These are phyloP conservation scores for Ambispora gerdemannii DNA, from an alignment of 192 early-diverging fungal species.

Conservation along the genomic window DNA sequence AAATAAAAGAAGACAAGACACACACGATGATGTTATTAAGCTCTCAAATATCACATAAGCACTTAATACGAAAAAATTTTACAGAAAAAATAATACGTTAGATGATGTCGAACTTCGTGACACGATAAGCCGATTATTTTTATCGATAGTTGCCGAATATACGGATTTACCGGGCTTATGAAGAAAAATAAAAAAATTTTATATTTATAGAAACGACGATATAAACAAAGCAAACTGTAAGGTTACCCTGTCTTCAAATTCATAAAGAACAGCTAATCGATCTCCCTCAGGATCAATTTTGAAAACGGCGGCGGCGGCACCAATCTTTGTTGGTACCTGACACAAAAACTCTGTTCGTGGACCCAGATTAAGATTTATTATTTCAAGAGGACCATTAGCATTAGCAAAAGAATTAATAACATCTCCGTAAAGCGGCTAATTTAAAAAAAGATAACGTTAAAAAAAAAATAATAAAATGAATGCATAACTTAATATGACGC, in stretches of 20 bases:
- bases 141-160: conserved; percentile 19
- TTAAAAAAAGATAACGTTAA: too few relatives aligned
- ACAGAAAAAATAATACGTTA: not conserved
- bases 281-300: conserved; percentile 15
- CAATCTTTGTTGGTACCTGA: conserved; percentile 9
- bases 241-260: conserved; percentile 14
- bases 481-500: not conserved
- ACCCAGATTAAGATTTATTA: conserved; percentile 30
- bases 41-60: not conserved
- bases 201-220: not conserved
- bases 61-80: not conserved
- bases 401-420: conserved; percentile 3
- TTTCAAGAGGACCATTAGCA: conserved; percentile 29
- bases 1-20: not conserved
- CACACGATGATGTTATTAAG: not conserved
- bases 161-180: conserved; percentile 7
- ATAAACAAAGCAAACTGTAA: not conserved
- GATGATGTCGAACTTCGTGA: not conserved
- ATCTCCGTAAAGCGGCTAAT: conserved; percentile 9
- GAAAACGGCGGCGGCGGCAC: conserved; percentile 16
- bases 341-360: conserved; percentile 25
- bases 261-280: conserved; percentile 14
- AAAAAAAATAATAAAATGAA: not conserved
- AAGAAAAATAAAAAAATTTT: not conserved
- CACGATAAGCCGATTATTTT: conserved; percentile 1